phyloP scores from a whole-genome alignment of 1,284 basidiomycete genomes.

The Trametes sp. region DNA sequence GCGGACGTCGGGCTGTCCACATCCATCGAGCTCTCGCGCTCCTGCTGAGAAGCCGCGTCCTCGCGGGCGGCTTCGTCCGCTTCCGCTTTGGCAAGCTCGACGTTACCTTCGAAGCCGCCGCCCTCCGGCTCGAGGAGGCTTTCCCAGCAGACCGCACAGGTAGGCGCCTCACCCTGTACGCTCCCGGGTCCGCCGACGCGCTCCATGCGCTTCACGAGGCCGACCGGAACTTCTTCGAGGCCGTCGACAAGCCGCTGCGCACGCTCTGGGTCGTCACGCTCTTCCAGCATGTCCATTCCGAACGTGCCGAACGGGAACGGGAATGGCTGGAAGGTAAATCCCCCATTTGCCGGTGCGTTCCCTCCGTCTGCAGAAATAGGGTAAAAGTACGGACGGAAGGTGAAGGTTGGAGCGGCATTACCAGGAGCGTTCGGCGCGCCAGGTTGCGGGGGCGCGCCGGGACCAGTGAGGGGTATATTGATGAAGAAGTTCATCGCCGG shows the following conservation, averaged over 20 bases:
- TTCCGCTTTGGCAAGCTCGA: conserved; percentile 36
- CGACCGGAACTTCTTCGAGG: conserved; percentile 68
- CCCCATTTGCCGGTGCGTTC: conserved; percentile 16
- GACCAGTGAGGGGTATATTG: conserved; percentile 28
- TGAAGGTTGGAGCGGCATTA: conserved; percentile 21
- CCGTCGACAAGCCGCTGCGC: conserved; percentile 68
- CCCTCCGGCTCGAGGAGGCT: conserved; percentile 60
- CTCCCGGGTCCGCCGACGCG: conserved; percentile 54
- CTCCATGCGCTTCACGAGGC: conserved; percentile 72
- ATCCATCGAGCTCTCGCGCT: conserved; percentile 25
- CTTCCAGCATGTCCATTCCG: conserved; percentile 45
- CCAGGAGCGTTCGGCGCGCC: conserved; percentile 15
- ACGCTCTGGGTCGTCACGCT: conserved; percentile 68
- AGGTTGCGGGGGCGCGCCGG: conserved; percentile 17
- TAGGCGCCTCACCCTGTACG: conserved; percentile 51
- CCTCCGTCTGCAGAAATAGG: conserved; percentile 22
- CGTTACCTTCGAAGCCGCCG: conserved; percentile 44
- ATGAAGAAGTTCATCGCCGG: conserved; percentile 33
- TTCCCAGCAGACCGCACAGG: conserved; percentile 82
- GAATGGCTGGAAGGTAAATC: conserved; percentile 25
- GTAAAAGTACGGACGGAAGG: conserved; percentile 20
- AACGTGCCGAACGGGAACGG: conserved; percentile 27
- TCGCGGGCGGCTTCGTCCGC: conserved; percentile 29
- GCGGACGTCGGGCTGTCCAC: conserved; percentile 23
- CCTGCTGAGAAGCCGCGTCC: conserved; percentile 27